Percentiles rank a stretch among this genome's conserved stretches.
phyloP scores from a whole-genome alignment of 2,329 filamentous ascomycete species.

The Pyricularia grisea region DNA sequence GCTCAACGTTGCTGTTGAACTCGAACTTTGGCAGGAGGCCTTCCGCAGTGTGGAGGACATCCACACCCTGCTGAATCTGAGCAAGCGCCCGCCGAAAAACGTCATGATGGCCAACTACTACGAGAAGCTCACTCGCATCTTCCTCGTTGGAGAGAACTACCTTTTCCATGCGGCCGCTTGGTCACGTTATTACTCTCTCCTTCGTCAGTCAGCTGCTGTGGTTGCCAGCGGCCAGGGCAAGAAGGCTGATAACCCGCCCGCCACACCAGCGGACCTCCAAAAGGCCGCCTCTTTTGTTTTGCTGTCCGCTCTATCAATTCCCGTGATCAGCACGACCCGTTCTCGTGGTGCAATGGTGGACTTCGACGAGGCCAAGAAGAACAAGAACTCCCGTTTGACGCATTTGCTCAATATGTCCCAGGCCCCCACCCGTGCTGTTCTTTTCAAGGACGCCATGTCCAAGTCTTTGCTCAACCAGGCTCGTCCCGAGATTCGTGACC shows the following conservation, averaged over 20 bases:
- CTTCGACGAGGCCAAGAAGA: conserved; percentile 94
- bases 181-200: conserved; percentile 94
- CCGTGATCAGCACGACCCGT: conserved; percentile 95
- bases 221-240: conserved; percentile 77
- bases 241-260: conserved; percentile 90
- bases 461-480: conserved; percentile 91
- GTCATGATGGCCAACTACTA: conserved; percentile 99
- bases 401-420: conserved; percentile 90
- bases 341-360: conserved; percentile 94
- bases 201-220: conserved; percentile 79
- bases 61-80: conserved; percentile 91
- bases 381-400: conserved; percentile 95
- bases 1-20: conserved; percentile 92
- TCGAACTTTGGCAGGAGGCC: conserved; percentile 98
- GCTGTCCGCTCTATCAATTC: conserved; percentile 90
- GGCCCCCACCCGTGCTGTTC: conserved; percentile 75
- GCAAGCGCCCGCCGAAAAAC: conserved; percentile 97
- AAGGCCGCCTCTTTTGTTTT: conserved; percentile 94
- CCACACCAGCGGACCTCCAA: conserved; percentile 82
- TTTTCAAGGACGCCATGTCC: conserved; percentile 93
- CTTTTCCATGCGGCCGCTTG: conserved; percentile 97
- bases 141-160: conserved; percentile 98
- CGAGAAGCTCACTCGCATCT: conserved; percentile 97
- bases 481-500: conserved; percentile 86
- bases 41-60: conserved; percentile 99